phyloP scores from a whole-genome alignment of 768 basidiomycete genomes.

The Termitomyces sp. region DNA sequence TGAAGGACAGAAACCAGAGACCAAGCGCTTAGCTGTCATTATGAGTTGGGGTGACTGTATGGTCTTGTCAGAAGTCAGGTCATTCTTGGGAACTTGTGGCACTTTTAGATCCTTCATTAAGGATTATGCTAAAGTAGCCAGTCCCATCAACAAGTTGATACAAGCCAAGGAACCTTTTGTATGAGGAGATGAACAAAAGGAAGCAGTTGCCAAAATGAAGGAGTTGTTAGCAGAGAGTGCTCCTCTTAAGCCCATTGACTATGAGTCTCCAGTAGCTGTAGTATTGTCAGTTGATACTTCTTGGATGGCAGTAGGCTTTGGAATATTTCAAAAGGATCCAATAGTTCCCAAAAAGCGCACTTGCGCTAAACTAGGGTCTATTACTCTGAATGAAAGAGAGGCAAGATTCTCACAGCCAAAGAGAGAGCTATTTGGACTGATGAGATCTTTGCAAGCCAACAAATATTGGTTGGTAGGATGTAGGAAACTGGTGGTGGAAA shows the following conservation, averaged over 20 bases:
- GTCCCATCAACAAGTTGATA: neutral
- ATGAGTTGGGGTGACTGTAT: neutral
- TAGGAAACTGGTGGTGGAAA: neutral
- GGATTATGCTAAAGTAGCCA: neutral
- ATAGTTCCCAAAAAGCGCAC: too few species aligned
- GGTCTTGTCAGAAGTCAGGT: neutral
- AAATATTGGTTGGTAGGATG: neutral
- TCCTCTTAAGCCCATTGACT: neutral
- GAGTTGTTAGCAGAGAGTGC: neutral
- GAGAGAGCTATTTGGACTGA: neutral
- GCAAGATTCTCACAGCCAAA: too few species aligned
- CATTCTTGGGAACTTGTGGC: neutral
- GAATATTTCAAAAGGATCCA: neutral
- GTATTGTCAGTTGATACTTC: neutral
- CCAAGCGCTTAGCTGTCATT: neutral
- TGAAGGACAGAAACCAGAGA: too few species aligned
- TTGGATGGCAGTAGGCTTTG: neutral
- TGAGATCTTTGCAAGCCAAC: neutral
- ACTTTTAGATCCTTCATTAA: neutral
- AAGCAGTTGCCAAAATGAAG: neutral
- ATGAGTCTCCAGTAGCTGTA: neutral
- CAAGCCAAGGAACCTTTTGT: neutral
- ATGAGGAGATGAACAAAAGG: neutral
- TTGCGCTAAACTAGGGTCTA: too few species aligned
- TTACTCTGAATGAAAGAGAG: too few species aligned